Evolutionary conservation across 495 filamentous ascomycete species (phyloP), one percentile per base, ranked within the genome.

Genomic region (Penicillium diatomitis): DNA sequence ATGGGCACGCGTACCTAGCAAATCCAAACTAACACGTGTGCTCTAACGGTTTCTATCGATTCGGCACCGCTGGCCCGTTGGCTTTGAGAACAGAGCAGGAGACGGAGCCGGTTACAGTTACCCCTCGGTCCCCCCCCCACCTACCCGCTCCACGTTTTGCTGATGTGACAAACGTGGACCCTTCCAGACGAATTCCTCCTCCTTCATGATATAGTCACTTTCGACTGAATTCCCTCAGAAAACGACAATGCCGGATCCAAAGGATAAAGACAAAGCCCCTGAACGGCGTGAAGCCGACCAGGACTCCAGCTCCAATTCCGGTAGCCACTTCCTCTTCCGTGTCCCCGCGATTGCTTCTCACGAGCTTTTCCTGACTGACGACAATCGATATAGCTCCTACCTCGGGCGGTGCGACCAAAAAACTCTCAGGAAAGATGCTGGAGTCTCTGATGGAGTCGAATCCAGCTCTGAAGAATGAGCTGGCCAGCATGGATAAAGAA

Each of bases 381-480:
- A 8, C 32, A 32, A 10, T 7, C 10, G 41, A 44, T 44, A 7
- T 8, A 44, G 41, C 29, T 11, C 11, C 30, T 32, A 9, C 29
- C 41, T 32, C 61, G 43, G 55, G 65, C 32, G 62, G 66, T 40
- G 53, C 53, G 36, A 52, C 60, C 33, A 67, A 64, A 47, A 73
- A 67, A 49, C 49, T 79, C 28, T 65, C 70, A 32, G 48, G 63
- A 29, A 67, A 70, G 32, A 63, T 71, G 58, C 67, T 70, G 34
- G 68, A 77, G 44, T 42, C 67, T 37, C 52, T 76, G 36, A 52
- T 79, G 43, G 65, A 71, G 36, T 67, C 67, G 62, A 79, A 79
- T 55, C 74, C 75, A 11, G 68, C 75, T 3, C 60, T 79, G 53
- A 71, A 72, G 61, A 59, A 56, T 31, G 74, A 78, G 49, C 55